Base-by-base conservation (phyloP, 306 rosid genomes). In the Cicer arietinum region DNA sequence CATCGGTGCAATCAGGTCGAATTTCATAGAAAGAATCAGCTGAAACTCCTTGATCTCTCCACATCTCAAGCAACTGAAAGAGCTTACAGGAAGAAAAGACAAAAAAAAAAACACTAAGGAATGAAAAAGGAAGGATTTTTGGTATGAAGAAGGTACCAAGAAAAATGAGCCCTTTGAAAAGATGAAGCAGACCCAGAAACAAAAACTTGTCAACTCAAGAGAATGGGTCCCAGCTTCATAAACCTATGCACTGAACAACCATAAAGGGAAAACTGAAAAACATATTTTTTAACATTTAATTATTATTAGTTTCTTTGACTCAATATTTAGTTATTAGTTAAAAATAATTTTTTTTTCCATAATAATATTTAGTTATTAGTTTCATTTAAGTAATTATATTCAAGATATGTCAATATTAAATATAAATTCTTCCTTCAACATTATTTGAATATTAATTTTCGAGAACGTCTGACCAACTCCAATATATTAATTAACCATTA, bases 11-110 rank as follows among this genome's bases (percentile, higher is more conserved):
- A 63, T 95, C 97, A 0, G 96, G 89, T 42, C 97, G 95, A 63
- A 81, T 84, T 90, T 90, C 84, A 67, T 95, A 95, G 97, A 84
- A 95, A 82, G 98, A 90, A 86, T 92, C 99, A 81, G 91, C 98
- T 69, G 97, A 81, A 83, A 84, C 84, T 73, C 98, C 99, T 39
- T 79, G 66, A 79, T 84, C 90, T 60, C 96, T 86, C 99, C 99
- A 95, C 98, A 95, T 95, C 85, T 74, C 85, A 89, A 76, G 79
- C 6, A 75, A 56, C 70, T 69, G 71, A 74, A 75, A 68, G 18
- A 48, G 52, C 47, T 14, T 40, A 67, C 70, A 59, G 10, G 44
- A 56, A 25, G 17, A 52, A 20, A 10, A 59, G 43, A 60, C 3
- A 4, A 6, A 56, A 6, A 35, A 6, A 22, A 13, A 37, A 64